Evolutionary conservation across 73 alveolate species (phyloP), one percentile per base, ranked within the genome.

Genomic region (Diophrys sp.): DNA sequence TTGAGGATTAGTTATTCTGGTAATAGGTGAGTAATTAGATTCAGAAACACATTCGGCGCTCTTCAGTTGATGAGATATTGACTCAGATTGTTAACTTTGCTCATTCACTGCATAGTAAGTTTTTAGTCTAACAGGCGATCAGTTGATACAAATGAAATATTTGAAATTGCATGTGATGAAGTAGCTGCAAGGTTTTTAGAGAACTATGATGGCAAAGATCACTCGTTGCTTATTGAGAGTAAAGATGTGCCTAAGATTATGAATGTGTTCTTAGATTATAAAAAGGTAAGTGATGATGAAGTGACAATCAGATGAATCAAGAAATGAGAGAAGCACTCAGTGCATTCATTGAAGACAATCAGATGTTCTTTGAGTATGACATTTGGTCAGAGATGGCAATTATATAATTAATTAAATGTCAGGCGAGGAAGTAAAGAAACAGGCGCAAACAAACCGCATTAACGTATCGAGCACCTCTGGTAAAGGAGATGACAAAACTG

Each of bases 401-500:
- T 23, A 71, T 79, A 0, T 71, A 24, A 23, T 31, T 81, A 18
- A 14, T 33, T 5, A 79, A 79, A 54, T 44, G n/a, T n/a, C n/a
- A n/a, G n/a, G n/a, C n/a, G n/a, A n/a, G n/a, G n/a, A n/a, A n/a
- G n/a, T n/a, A n/a, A n/a, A n/a, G n/a, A n/a, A n/a, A n/a, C n/a
- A n/a, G n/a, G n/a, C n/a, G n/a, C n/a, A n/a, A n/a, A n/a, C n/a
- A n/a, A n/a, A n/a, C n/a, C n/a, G n/a, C n/a, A n/a, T n/a, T n/a
- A 85, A 79, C 81, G 26, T 27, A 23, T 79, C 79, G 71, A 84
- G 68, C 33, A 84, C 79, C 29, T 79, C 93, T 67, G 67, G 79
- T 73, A 79, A 84, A 28, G 68, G 82, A 55, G 78, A 62, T 75
- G 72, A 84, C 68, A 85, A 85, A n/a, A n/a, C n/a, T n/a, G n/a